Percentiles rank a stretch among this genome's conserved stretches.
phyloP scores from a whole-genome alignment of 129 eudicot genomes.

The Escallonia herrerae region DNA sequence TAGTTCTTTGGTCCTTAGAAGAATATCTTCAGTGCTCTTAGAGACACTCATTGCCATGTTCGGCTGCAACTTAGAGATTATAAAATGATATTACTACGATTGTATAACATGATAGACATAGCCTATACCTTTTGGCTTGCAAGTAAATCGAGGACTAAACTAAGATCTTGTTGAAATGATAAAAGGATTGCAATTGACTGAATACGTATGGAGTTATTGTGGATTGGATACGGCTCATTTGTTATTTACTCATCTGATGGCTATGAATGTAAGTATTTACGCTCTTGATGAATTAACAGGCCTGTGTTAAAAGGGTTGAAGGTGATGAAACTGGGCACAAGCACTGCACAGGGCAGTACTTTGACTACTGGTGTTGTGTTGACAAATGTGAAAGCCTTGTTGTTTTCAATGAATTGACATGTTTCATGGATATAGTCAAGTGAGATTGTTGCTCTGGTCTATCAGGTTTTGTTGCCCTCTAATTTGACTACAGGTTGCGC shows the following conservation, averaged over 20 bases:
- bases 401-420: neutral
- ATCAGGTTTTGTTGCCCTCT: neutral
- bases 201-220: neutral
- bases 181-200: neutral
- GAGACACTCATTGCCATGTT: too few relatives aligned
- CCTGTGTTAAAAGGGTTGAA: constrained; percentile 55
- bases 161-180: neutral
- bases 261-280: neutral
- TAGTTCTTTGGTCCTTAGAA: too few relatives aligned
- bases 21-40: too few relatives aligned
- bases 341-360: constrained; percentile 75
- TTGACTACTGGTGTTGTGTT: constrained; percentile 63
- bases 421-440: too few relatives aligned
- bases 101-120: neutral
- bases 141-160: neutral
- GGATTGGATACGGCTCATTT: neutral
- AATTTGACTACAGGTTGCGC: constrained; percentile 29
- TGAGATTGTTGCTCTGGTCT: neutral
- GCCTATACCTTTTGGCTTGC: too few relatives aligned
- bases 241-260: neutral
- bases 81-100: too few relatives aligned
- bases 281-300: constrained; percentile 17
- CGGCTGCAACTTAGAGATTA: too few relatives aligned
- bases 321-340: constrained; percentile 54
- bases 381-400: constrained; percentile 50